These are phyloP conservation scores for Neonectria hederae DNA, from an alignment of 2,329 filamentous ascomycete genomes.

Conservation along the genomic window DNA sequence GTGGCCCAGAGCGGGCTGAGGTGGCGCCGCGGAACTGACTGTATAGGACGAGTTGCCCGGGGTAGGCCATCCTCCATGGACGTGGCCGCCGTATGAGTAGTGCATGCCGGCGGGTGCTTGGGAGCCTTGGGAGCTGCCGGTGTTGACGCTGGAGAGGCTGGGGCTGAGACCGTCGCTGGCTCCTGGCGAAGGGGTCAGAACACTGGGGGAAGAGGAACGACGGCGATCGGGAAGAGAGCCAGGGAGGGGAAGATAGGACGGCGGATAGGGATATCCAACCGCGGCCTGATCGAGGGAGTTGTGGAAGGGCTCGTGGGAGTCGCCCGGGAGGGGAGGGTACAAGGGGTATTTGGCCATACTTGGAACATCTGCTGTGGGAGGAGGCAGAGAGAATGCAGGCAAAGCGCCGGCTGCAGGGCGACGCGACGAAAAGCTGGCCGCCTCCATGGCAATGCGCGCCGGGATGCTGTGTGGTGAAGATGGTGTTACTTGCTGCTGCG, in stretches of 20 bases:
- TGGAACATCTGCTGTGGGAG: slow-evolving; percentile 49
- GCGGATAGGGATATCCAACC: slow-evolving; percentile 34
- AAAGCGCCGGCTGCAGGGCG: slow-evolving; percentile 47
- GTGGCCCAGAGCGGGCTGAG: slow-evolving; percentile 42
- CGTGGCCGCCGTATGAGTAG: slow-evolving; percentile 61
- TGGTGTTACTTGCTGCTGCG: slow-evolving; percentile 15
- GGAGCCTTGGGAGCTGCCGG: slow-evolving; percentile 66
- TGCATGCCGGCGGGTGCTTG: slow-evolving; percentile 58
- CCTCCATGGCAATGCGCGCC: slow-evolving; percentile 40
- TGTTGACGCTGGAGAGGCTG: slow-evolving; percentile 69
- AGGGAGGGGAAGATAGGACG: slow-evolving; percentile 39
- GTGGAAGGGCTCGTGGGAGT: slow-evolving; percentile 35
- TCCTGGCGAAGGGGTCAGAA: slow-evolving; percentile 55
- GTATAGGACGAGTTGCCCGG: slow-evolving; percentile 60
- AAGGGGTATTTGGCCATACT: slow-evolving; percentile 45
- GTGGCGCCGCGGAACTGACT: slow-evolving; percentile 57
- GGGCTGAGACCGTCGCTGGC: slow-evolving; percentile 70
- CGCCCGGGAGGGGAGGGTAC: slow-evolving; percentile 33
- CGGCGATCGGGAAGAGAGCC: slow-evolving; percentile 41
- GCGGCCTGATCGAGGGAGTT: slow-evolving; percentile 37
- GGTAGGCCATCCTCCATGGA: slow-evolving; percentile 68
- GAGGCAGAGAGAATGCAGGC: slow-evolving; percentile 50
- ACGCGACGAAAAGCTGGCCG: slow-evolving; percentile 47
- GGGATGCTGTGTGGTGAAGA: slow-evolving; percentile 15
- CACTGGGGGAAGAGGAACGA: slow-evolving; percentile 44